Percentiles rank a stretch among this genome's conserved stretches.
Evolutionary conservation across 805 yeast species (phyloP).

Genomic region (Wickerhamiella spandovensis): DNA sequence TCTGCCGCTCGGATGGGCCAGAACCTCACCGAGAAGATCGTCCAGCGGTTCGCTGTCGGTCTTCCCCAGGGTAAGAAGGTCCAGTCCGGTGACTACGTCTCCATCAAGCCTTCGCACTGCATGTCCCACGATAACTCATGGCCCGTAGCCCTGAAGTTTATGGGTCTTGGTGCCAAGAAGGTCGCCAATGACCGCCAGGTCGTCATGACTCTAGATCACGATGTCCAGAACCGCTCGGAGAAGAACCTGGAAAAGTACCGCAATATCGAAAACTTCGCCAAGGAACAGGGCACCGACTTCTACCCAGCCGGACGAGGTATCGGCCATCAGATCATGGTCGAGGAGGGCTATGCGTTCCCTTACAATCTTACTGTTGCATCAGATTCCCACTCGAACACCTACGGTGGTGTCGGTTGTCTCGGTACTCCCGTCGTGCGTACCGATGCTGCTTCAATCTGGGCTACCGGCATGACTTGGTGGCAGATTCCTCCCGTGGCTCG

Average conservation of each 20-base stretch:
- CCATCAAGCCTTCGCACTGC: constrained; percentile 90
- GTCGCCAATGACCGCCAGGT: constrained; percentile 81
- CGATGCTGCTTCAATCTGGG: constrained; percentile 99
- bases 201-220: constrained; percentile 94
- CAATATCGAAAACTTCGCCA: constrained; percentile 83
- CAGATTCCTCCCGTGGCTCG: constrained; percentile 98
- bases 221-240: constrained; percentile 85
- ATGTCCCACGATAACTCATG: constrained; percentile 99
- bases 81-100: constrained; percentile 84
- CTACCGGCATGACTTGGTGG: constrained; percentile 99
- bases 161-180: constrained; percentile 79
- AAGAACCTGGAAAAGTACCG: constrained; percentile 77
- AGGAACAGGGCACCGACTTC: constrained; percentile 83
- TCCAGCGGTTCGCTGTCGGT: constrained; percentile 85
- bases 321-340: constrained; percentile 98
- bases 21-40: constrained; percentile 89
- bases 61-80: constrained; percentile 63
- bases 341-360: constrained; percentile 97
- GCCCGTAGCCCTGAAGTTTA: constrained; percentile 97
- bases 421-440: constrained; percentile 98
- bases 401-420: constrained; percentile 90
- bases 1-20: constrained; percentile 30
- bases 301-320: constrained; percentile 99
- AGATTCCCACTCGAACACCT: constrained; percentile 94
- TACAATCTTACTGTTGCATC: constrained; percentile 87